Percentiles rank a stretch among this genome's conserved stretches.
Conservation (phyloP, 176 grass and related monocot genomes). For the Triticum urartu region DNA sequence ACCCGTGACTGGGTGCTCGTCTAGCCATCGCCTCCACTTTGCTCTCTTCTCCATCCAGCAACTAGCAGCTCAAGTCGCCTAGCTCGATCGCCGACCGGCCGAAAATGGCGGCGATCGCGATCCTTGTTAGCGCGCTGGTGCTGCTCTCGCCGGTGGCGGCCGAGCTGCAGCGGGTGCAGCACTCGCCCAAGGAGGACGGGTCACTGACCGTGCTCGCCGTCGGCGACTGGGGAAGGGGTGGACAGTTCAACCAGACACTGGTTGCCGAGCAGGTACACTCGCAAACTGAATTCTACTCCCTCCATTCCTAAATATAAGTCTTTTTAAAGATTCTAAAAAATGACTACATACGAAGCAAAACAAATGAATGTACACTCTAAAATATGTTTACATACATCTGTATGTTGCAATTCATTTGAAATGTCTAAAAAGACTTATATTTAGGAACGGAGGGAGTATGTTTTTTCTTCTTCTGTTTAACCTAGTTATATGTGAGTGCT, state of each 20-base stretch:
- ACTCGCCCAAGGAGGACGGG: conserved; percentile 46
- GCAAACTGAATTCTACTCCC: background rate
- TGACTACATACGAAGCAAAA: too few species aligned
- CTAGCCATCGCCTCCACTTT: background rate
- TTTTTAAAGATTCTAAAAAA: too few species aligned
- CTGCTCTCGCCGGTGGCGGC: background rate
- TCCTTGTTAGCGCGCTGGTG: background rate
- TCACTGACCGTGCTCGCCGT: conserved; percentile 55
- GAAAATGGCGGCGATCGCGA: background rate
- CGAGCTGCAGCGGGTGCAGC: conserved; percentile 55
- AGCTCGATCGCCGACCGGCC: background rate
- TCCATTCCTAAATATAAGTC: too few species aligned
- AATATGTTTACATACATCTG: too few species aligned
- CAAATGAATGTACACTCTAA: too few species aligned
- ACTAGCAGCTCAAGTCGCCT: background rate
- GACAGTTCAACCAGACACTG: conserved; percentile 69
- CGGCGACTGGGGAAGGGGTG: conserved; percentile 71
- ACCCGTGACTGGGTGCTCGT: background rate
- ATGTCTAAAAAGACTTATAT: too few species aligned
- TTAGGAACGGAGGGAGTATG: too few species aligned
- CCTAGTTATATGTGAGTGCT: too few species aligned
- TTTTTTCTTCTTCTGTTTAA: too few species aligned
- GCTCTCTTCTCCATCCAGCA: background rate
- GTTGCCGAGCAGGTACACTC: conserved; percentile 47
- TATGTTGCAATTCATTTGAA: too few species aligned